These are phyloP conservation scores for Pythium phragmiticola DNA, from an alignment of 352 stramenopile genomes.

Conservation along the genomic window DNA sequence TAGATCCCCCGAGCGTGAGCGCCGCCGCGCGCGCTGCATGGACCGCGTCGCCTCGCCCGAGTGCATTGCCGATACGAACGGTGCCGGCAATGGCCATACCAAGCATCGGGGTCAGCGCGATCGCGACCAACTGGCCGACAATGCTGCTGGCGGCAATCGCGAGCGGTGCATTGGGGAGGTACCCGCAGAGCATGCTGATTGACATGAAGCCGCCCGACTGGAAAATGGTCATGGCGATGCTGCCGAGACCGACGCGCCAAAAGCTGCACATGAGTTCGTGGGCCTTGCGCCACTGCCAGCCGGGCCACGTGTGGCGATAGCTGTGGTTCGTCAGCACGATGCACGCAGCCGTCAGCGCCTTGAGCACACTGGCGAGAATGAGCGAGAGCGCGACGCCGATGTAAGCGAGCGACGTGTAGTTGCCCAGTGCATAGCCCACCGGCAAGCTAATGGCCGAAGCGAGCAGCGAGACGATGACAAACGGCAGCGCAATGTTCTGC, in stretches of 20 bases:
- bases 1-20: constrained; percentile 28
- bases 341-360: constrained; percentile 14
- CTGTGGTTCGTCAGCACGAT: constrained; percentile 32
- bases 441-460: constrained; percentile 22
- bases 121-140: constrained; percentile 41
- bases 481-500: constrained; percentile 40
- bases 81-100: constrained; percentile 52
- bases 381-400: constrained; percentile 35
- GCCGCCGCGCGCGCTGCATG: constrained; percentile 35
- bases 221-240: constrained; percentile 54
- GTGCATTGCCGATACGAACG: constrained; percentile 59
- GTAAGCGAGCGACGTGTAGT: constrained; percentile 42
- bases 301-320: constrained; percentile 33
- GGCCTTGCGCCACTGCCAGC: constrained; percentile 28
- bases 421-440: constrained; percentile 37
- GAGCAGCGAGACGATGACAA: constrained; percentile 30
- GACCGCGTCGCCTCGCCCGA: constrained; percentile 41
- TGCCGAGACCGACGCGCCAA: constrained; percentile 33
- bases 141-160: constrained; percentile 56
- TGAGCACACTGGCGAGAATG: constrained; percentile 32
- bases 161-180: constrained; percentile 48
- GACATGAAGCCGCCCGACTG: constrained; percentile 44
- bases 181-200: constrained; percentile 51
- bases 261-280: constrained; percentile 10
- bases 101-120: constrained; percentile 53